These are phyloP conservation scores for Misopates orontium DNA, from an alignment of 257 asterid genomes.

Conservation along the genomic window DNA sequence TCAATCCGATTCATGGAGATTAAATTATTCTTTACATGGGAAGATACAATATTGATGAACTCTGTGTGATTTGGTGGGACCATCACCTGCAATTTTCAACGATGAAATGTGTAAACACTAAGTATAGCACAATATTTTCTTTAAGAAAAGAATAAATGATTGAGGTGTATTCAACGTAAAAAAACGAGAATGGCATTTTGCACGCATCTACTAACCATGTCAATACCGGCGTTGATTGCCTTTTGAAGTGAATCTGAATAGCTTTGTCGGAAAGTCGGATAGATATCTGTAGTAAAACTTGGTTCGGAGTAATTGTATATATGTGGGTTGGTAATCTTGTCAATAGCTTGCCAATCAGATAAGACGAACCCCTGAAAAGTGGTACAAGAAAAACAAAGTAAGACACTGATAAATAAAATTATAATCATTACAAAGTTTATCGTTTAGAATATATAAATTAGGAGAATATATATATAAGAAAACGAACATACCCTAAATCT, in stretches of 20 bases:
- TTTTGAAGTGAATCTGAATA: slow-evolving; percentile 22
- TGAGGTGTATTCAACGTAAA: not conserved
- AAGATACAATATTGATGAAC: slow-evolving; percentile 21
- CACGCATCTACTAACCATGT: slow-evolving; percentile 21
- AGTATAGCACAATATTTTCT: not conserved
- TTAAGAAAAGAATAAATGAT: too few species aligned
- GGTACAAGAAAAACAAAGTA: not conserved
- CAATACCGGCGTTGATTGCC: slow-evolving; percentile 33
- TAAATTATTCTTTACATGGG: slow-evolving; percentile 25
- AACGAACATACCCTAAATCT: slow-evolving; percentile 29
- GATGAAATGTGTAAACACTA: not conserved
- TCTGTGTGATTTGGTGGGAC: slow-evolving; percentile 33
- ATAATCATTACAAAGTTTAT: not conserved
- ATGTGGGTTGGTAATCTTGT: slow-evolving; percentile 24
- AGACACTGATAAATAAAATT: too few species aligned
- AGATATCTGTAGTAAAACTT: slow-evolving; percentile 1
- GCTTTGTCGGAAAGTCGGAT: slow-evolving; percentile 3
- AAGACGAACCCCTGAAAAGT: slow-evolving; percentile 27
- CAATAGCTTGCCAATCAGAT: slow-evolving; percentile 31
- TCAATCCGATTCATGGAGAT: slow-evolving; percentile 28
- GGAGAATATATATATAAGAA: not conserved
- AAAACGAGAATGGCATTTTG: not conserved
- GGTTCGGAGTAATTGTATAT: slow-evolving; percentile 11
- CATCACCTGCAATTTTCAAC: slow-evolving; percentile 25
- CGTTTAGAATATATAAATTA: too few species aligned